Percentiles rank a stretch among this genome's conserved stretches.
Conservation (phyloP, 2,329 filamentous ascomycete genomes). For the Colletotrichum sp. region DNA sequence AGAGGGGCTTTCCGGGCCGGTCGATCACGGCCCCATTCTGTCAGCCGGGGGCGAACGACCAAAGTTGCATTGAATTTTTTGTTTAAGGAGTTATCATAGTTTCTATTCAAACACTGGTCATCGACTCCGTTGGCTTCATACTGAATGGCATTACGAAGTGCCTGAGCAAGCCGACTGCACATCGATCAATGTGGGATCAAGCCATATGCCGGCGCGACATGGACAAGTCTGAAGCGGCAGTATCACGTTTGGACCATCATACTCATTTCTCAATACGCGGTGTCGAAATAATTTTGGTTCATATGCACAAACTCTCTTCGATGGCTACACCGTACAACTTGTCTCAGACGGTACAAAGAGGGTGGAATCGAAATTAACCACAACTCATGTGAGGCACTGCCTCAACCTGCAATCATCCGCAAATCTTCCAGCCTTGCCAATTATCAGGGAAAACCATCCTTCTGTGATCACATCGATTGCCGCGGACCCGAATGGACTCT, state of each 20-base stretch:
- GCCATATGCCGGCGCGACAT: neutral
- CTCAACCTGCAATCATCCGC: neutral
- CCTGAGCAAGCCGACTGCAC: neutral
- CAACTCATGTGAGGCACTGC: neutral
- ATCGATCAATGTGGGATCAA: neutral
- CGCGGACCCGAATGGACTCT: neutral
- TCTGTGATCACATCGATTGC: neutral
- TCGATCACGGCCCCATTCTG: neutral
- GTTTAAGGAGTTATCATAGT: fast-evolving
- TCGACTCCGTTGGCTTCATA: neutral
- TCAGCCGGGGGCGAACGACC: neutral
- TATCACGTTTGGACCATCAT: neutral
- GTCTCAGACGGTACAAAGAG: neutral
- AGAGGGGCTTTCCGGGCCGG: neutral
- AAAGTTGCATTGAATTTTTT: neutral
- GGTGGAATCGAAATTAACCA: neutral
- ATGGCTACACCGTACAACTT: neutral
- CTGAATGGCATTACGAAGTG: neutral
- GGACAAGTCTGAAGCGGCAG: neutral
- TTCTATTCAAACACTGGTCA: neutral
- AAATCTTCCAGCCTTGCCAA: neutral
- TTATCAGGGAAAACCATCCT: neutral
- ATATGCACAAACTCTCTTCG: neutral
- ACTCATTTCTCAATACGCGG: neutral
- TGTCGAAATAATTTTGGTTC: neutral